Conservation (phyloP, 106 monocot species). For the Hemerocallis citrina region DNA sequence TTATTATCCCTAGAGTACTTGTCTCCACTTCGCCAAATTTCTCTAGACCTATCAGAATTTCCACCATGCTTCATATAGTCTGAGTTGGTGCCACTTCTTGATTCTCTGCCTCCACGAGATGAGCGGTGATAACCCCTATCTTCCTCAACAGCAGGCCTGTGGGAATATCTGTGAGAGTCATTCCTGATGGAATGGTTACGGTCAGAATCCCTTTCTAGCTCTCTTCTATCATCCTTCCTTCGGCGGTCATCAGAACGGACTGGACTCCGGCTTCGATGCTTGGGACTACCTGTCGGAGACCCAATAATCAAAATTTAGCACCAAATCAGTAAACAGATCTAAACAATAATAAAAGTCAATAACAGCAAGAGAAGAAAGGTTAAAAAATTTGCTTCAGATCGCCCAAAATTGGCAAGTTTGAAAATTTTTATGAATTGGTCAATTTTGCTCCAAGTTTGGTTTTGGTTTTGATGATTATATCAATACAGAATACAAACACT, state of each 20-base stretch:
- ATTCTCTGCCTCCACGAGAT: conserved; percentile 29
- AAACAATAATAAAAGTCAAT: not conserved
- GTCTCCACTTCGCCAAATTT: conserved; percentile 22
- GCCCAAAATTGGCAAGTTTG: too few relatives aligned
- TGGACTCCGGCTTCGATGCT: conserved; percentile 14
- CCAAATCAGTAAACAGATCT: not conserved
- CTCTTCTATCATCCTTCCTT: conserved; percentile 26
- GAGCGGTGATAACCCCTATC: conserved; percentile 29
- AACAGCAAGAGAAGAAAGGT: too few relatives aligned
- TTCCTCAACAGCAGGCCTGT: conserved; percentile 35
- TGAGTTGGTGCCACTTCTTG: conserved; percentile 23
- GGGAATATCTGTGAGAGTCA: conserved; percentile 27
- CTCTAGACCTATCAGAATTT: conserved; percentile 28
- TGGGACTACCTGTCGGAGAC: conserved; percentile 24
- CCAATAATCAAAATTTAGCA: not conserved
- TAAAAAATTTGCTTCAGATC: too few relatives aligned
- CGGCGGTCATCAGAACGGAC: conserved; percentile 11
- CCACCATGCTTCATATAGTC: conserved; percentile 26
- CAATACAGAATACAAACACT: too few relatives aligned
- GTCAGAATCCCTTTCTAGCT: conserved; percentile 18
- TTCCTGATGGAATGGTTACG: conserved; percentile 24
- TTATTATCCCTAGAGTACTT: conserved; percentile 33
- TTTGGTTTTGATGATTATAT: too few relatives aligned
- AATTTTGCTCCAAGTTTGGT: too few relatives aligned
- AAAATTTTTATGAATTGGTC: too few relatives aligned